These are phyloP conservation scores for Penicillium chermesinum DNA, from an alignment of 495 filamentous ascomycete species.

Conservation along the genomic window DNA sequence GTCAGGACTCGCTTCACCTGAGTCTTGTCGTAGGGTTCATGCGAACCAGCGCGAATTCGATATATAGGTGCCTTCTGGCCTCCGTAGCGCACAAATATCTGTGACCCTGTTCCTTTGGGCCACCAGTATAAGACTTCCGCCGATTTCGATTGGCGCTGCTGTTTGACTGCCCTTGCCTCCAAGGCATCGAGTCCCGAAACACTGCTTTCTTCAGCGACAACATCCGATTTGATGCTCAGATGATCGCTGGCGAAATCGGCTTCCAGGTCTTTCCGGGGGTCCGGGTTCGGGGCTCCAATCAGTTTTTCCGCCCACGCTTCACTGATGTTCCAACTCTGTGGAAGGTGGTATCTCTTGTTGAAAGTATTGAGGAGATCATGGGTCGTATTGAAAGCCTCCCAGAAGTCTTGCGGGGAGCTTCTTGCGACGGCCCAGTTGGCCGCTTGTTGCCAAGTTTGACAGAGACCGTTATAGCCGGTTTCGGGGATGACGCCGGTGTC, in stretches of 20 bases:
- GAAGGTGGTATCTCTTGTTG: constrained; percentile 10
- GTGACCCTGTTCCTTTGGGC: constrained; percentile 18
- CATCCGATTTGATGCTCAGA: too few relatives aligned
- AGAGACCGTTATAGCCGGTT: not conserved
- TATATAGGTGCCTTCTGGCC: constrained; percentile 10
- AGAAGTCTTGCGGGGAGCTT: too few relatives aligned
- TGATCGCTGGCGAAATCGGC: not conserved
- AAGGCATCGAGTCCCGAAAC: constrained; percentile 5
- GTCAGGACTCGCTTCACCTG: constrained; percentile 8
- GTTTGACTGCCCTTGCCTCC: constrained; percentile 6
- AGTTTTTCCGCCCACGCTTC: not conserved
- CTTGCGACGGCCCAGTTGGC: too few relatives aligned
- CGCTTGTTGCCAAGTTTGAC: too few relatives aligned
- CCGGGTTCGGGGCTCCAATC: constrained; percentile 1
- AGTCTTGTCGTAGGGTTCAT: constrained; percentile 13
- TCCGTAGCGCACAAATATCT: constrained; percentile 20
- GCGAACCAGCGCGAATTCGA: constrained; percentile 16
- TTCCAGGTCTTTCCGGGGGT: not conserved
- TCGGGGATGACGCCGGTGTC: not conserved
- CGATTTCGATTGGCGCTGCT: constrained; percentile 6
- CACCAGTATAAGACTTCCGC: constrained; percentile 52
- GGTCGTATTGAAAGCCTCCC: constrained; percentile 4
- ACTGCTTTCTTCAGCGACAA: not conserved
- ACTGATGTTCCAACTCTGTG: constrained; percentile 7
- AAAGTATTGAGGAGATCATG: constrained; percentile 3